phyloP scores from a whole-genome alignment of 1,284 basidiomycete genomes.

The Xanthoconium separans region DNA sequence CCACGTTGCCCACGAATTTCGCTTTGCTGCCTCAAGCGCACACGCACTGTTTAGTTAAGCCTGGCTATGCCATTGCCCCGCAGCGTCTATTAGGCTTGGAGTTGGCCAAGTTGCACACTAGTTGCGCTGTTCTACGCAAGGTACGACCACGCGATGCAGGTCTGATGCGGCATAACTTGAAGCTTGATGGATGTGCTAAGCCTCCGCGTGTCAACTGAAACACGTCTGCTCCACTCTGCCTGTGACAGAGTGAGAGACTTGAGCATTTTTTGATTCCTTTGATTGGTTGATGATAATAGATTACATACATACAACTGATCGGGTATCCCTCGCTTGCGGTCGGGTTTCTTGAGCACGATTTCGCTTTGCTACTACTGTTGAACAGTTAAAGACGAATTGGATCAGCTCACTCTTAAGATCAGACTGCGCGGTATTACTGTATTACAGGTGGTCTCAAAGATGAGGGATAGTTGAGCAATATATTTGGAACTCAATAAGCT shows the following conservation, averaged over 20 bases:
- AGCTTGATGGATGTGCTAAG: too few species aligned
- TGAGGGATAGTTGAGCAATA: background rate
- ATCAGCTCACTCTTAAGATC: background rate
- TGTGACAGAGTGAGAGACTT: constrained; percentile 8
- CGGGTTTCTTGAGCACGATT: background rate
- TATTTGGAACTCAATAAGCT: background rate
- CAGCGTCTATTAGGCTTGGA: background rate
- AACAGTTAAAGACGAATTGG: too few species aligned
- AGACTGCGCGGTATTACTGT: background rate
- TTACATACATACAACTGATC: background rate
- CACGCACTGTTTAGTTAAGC: background rate
- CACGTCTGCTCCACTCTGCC: constrained; percentile 22
- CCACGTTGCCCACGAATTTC: background rate
- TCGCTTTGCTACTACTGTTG: background rate
- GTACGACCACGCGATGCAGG: background rate
- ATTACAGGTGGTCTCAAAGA: background rate
- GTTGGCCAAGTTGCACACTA: background rate
- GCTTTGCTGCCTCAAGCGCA: background rate
- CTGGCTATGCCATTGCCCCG: background rate
- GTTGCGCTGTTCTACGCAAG: background rate
- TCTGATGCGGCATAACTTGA: background rate
- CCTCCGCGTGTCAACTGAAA: constrained; percentile 17
- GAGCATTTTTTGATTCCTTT: background rate
- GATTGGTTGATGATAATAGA: constrained; percentile 4
- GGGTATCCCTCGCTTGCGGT: constrained; percentile 1